Base-by-base conservation (phyloP, 2,329 filamentous ascomycete genomes). In the Curvularia sp. region DNA sequence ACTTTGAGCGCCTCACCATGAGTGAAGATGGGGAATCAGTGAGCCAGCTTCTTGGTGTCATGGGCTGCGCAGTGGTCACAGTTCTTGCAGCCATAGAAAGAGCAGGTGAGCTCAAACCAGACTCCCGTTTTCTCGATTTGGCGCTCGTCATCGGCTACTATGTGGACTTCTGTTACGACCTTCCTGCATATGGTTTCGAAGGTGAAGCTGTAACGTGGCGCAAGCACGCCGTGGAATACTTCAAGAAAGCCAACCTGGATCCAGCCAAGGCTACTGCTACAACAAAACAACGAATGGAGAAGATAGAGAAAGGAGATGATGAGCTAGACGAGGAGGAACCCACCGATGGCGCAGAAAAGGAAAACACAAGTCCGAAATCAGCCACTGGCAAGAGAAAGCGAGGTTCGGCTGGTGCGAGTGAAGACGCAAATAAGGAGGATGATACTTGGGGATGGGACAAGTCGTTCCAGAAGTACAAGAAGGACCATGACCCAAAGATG, bases 51-150 rank as follows among this genome's bases (percentile, higher is more conserved):
- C 38, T 57, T 15, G 58, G 49, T 4, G 47, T 70, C 10, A n/a
- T 67, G 2, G 66, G 65, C n/a, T 56, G 55, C 41, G 65, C 66
- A 7, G 26, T 69, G 13, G 58, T 70, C 18, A 62, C 66, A 8
- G 51, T 52, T 2, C 59, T 69, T 0, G 48, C 41, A 7, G 54
- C 57, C 4, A 49, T 70, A 26, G 66, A 69, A 20, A 24, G 15
- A 26, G 55, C 54, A 9, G 63, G 60, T 26, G 62, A 64, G 26
- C 61, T 69, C 24, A 66, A 66, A 24, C 52, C 58, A 5, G 58
- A 66, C 10, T 65, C 67, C 5, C 54, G 60, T 18, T 65, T 66
- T 26, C 55, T 62, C 1, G 69, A 68, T 38, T 44, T 71, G 7
- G 7, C 65, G 2, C 57, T 70, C 3, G 62, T 69, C 20, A 66